Base-by-base conservation (phyloP, 2,329 filamentous ascomycete species). In the Tolypocladium sp. region DNA sequence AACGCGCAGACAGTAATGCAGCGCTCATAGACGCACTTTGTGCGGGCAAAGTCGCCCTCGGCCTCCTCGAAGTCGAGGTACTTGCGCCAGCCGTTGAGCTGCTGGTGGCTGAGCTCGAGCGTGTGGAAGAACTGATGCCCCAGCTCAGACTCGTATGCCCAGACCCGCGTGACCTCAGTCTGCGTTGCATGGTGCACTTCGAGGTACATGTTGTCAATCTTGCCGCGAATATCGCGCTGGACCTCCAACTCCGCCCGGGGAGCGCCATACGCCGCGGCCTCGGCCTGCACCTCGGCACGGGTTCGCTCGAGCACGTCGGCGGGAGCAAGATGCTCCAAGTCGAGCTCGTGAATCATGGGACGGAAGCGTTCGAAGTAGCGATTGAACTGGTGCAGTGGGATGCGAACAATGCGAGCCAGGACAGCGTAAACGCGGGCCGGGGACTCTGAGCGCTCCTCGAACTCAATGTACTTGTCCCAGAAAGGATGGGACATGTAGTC, bases 381-480 rank as follows among this genome's bases (percentile, higher is more conserved):
- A 25, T 91, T 89, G 77, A 97, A 97, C 71, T 97, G 92, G 70
- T 97, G 92, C 84, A 96, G 91, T 0, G 94, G 93, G 57, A 97
- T 92, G 68, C 90, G 84, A 58, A 96, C 89, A 59, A 97, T 83
- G 58, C 92, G 90, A 62, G 82, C 82, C 57, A 96, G 82, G 59
- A 99, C 91, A 46, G 84, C 85, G 66, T 95, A 96, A 58, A 97
- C 90, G 68, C 86, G 91, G 63, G 95, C 90, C 17, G 88, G 84
- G 0, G 89, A 86, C 68, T 96, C 92, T 62, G 93, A 81, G 2
- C 92, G 89, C 71, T 97, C 92, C 72, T 97, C 94, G 68, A 95
- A 97, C 71, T 97, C 94, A 63, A 99, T 85, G 70, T 96, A 99
- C 76, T 96, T 97, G 74, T 99, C 94, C 94, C 94, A 99, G 77